Conservation (phyloP, 176 grass and related monocot genomes). For the Oryza rufipogon region DNA sequence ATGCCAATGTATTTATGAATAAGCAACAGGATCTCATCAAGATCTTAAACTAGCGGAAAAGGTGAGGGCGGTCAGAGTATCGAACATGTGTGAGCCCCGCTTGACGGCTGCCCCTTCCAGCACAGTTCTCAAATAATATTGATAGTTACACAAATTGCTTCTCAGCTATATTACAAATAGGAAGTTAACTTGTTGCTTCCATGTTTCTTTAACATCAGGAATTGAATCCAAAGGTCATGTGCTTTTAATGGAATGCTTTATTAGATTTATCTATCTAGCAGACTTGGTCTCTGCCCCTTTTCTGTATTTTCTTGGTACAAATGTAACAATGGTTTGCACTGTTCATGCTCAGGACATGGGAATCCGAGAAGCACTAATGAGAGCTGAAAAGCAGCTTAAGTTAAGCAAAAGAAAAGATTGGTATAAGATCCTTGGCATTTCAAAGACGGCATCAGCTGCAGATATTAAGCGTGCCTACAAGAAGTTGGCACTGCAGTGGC, state of each 20-base stretch:
- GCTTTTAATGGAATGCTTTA: background rate
- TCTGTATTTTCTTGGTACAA: background rate
- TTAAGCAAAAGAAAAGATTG: constrained; percentile 97
- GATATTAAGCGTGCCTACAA: constrained; percentile 98
- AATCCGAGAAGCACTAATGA: constrained; percentile 85
- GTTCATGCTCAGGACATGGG: constrained; percentile 69
- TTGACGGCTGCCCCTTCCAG: background rate
- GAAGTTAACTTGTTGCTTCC: background rate
- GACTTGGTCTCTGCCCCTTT: background rate
- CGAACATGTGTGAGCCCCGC: background rate
- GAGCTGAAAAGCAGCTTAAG: constrained; percentile 89
- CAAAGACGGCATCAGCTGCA: constrained; percentile 73
- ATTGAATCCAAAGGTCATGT: background rate
- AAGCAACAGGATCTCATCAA: no score
- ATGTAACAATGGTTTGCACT: background rate
- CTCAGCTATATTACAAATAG: background rate
- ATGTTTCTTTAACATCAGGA: constrained; percentile 24
- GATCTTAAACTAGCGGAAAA: background rate
- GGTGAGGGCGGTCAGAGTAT: background rate
- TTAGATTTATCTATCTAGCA: constrained; percentile 3
- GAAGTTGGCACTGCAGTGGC: constrained; percentile 97
- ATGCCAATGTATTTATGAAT: background rate
- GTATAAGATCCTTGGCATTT: constrained; percentile 90
- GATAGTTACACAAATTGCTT: background rate
- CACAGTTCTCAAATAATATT: background rate